Percentiles rank a stretch among this genome's conserved stretches.
These are phyloP conservation scores for Phytophthora hibernalis DNA, from an alignment of 352 stramenopile species.

Conservation along the genomic window DNA sequence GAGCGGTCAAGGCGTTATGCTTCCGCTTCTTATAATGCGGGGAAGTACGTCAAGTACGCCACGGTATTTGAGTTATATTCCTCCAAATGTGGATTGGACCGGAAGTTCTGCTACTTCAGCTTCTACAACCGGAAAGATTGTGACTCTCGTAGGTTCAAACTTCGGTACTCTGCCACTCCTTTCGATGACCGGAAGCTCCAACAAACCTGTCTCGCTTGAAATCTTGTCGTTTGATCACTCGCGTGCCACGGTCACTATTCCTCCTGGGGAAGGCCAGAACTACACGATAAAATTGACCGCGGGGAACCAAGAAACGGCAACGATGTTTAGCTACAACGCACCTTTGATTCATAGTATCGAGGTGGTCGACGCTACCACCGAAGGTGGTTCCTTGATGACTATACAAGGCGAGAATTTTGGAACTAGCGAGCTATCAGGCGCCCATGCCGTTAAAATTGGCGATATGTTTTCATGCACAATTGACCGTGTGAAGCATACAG, in stretches of 20 bases:
- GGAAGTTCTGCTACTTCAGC: conserved; percentile 36
- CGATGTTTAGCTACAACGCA: conserved; percentile 57
- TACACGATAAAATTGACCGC: conserved; percentile 47
- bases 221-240: conserved; percentile 43
- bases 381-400: conserved; percentile 52
- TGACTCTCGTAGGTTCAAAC: conserved; percentile 50
- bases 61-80: conserved; percentile 61
- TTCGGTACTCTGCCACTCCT: conserved; percentile 51
- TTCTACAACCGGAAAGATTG: conserved; percentile 50
- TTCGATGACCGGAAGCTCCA: conserved; percentile 16
- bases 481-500: conserved; percentile 37
- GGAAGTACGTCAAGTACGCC: conserved; percentile 48
- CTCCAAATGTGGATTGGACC: conserved; percentile 50
- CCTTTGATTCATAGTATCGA: conserved; percentile 50
- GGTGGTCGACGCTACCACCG: conserved; percentile 45
- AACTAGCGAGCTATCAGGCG: conserved; percentile 39
- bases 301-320: conserved; percentile 51
- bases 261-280: conserved; percentile 50
- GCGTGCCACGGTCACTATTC: conserved; percentile 49
- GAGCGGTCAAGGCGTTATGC: conserved; percentile 52
- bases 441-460: conserved; percentile 43
- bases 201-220: conserved; percentile 13
- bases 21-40: conserved; percentile 43
- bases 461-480: conserved; percentile 46
- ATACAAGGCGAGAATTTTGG: conserved; percentile 65